Evolutionary conservation across 495 filamentous ascomycete genomes (phyloP).

Genomic region (Lepidopterella palustris): DNA sequence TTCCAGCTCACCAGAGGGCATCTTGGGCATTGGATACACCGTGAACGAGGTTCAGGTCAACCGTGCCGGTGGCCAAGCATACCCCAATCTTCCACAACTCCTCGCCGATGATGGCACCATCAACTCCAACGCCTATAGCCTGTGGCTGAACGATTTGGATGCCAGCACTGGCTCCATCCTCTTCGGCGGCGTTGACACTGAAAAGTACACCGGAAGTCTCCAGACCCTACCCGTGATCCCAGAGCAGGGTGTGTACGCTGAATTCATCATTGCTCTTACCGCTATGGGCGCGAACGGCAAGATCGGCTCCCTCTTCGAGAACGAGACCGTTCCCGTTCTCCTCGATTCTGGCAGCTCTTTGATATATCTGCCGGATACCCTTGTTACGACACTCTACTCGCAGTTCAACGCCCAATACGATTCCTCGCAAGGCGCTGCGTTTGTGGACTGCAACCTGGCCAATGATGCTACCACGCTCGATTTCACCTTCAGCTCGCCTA

Average conservation of each 20-base stretch:
- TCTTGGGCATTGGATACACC: conserved; percentile 86
- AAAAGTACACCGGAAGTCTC: conserved; percentile 65
- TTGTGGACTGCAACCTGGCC: conserved; percentile 67
- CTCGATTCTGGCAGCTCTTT: conserved; percentile 91
- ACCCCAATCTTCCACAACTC: conserved; percentile 71
- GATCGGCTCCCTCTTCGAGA: conserved; percentile 44
- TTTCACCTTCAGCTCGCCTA: conserved; percentile 65
- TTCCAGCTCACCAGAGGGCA: conserved; percentile 66
- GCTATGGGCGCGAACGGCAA: conserved; percentile 48
- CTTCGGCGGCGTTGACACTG: conserved; percentile 86
- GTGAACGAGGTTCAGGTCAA: conserved; percentile 74
- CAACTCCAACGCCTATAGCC: conserved; percentile 73
- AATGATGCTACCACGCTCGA: conserved; percentile 44
- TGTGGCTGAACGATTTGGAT: conserved; percentile 82
- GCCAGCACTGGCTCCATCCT: conserved; percentile 67
- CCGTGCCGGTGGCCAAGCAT: conserved; percentile 50
- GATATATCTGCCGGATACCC: conserved; percentile 71
- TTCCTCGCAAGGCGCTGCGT: conserved; percentile 50
- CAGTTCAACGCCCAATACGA: conserved; percentile 60
- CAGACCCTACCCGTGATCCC: conserved; percentile 63
- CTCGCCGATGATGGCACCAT: conserved; percentile 67
- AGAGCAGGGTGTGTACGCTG: conserved; percentile 45
- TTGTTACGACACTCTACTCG: conserved; percentile 59
- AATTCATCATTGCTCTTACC: conserved; percentile 80
- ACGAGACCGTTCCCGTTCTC: conserved; percentile 60